phyloP scores from a whole-genome alignment of 1,284 basidiomycete species.

The Jaminaea rosea region DNA sequence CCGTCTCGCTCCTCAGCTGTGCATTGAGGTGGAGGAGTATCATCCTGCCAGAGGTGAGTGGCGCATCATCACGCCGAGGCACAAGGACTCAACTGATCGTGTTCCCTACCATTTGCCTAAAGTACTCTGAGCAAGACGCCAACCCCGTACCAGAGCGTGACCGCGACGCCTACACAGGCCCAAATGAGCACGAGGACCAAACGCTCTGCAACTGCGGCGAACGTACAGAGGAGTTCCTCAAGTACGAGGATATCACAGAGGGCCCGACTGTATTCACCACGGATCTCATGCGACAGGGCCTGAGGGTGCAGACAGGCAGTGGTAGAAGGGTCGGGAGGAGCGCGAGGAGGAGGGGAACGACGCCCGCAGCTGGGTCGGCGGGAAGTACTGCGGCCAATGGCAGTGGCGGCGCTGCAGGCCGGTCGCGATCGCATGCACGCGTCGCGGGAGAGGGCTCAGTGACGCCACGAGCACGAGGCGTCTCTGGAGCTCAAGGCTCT shows the following conservation, averaged over 20 bases:
- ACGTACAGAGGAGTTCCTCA: background rate
- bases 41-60: background rate
- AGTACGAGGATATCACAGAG: background rate
- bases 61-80: background rate
- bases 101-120: background rate
- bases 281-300: background rate
- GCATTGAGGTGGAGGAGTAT: background rate
- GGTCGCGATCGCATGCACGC: too few relatives aligned
- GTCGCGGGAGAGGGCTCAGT: too few relatives aligned
- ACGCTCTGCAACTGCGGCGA: background rate
- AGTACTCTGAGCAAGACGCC: background rate
- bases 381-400: too few relatives aligned
- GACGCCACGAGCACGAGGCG: too few relatives aligned
- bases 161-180: background rate
- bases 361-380: too few relatives aligned
- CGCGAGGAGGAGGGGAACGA: background rate
- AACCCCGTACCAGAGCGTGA: background rate
- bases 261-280: background rate
- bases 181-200: background rate
- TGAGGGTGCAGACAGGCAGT: background rate
- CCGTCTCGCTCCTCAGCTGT: background rate
- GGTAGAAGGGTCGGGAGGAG: background rate
- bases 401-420: too few relatives aligned
- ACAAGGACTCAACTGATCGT: background rate
- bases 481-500: too few relatives aligned